Conservation (phyloP, 2,329 filamentous ascomycete species). For the Aschersonia sp. region DNA sequence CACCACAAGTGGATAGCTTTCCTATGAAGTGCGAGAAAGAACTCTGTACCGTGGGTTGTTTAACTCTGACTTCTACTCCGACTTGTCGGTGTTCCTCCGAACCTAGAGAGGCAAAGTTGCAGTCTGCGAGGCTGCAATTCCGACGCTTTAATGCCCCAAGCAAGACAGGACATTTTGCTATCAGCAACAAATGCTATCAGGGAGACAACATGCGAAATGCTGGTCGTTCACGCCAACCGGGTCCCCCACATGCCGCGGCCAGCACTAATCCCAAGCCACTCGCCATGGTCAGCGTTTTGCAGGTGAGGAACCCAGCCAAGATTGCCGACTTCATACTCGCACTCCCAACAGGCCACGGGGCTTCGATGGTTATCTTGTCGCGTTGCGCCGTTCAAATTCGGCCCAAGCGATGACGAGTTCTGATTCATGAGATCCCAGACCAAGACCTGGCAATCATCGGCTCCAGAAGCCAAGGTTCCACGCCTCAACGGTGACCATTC, state of each 20-base stretch:
- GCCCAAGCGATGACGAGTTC: slow-evolving; percentile 24
- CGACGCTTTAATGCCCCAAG: no score
- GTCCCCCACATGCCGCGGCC: slow-evolving; percentile 74
- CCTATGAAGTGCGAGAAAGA: no score
- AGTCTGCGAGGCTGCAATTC: no score
- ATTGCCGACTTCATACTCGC: slow-evolving; percentile 78
- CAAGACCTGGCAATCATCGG: slow-evolving; percentile 80
- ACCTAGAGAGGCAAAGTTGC: no score
- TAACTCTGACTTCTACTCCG: no score
- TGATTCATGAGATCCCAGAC: slow-evolving; percentile 82
- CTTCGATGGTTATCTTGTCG: slow-evolving; percentile 44
- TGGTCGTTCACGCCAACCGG: slow-evolving; percentile 19
- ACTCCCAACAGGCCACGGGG: slow-evolving; percentile 67
- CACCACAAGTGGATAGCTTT: no score
- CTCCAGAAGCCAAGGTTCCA: slow-evolving; percentile 82
- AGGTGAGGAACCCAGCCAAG: slow-evolving; percentile 70
- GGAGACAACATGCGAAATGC: neutral
- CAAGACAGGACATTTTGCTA: no score
- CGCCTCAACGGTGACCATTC: slow-evolving; percentile 87
- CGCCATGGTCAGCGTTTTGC: slow-evolving; percentile 53
- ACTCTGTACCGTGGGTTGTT: no score
- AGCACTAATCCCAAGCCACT: slow-evolving; percentile 74
- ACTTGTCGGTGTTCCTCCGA: no score
- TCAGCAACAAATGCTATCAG: no score
- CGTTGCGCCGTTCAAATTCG: slow-evolving; percentile 32